These are phyloP conservation scores for Talaromyces adpressus DNA, from an alignment of 495 filamentous ascomycete species.

Conservation along the genomic window DNA sequence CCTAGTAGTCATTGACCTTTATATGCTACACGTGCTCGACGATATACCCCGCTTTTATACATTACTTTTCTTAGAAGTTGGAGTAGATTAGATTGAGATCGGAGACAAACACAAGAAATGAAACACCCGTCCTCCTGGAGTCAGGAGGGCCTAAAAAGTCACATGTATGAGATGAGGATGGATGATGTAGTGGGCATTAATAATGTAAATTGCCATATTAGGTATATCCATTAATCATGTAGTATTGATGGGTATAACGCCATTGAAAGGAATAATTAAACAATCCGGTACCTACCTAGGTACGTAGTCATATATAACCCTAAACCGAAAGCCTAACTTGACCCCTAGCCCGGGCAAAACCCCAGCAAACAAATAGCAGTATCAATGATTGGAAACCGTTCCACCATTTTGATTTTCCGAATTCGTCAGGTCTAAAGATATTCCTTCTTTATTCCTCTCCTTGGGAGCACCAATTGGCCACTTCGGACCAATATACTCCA, in stretches of 20 bases:
- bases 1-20: neutral
- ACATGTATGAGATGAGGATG: no score
- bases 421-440: neutral
- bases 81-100: neutral
- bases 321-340: no score
- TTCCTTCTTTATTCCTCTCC: neutral
- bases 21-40: neutral
- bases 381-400: neutral
- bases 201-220: neutral
- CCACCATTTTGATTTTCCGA: neutral
- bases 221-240: neutral
- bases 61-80: neutral
- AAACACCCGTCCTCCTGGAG: no score
- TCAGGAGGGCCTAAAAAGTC: no score
- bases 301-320: neutral
- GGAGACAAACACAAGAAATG: neutral
- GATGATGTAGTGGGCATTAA: no score
- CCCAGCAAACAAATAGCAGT: neutral
- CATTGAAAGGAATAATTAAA: neutral
- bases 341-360: neutral
- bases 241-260: neutral
- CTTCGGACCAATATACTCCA: constrained; percentile 6
- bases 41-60: neutral
- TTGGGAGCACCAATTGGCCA: neutral
- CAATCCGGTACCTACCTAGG: no score